Base-by-base conservation (phyloP, 2,329 filamentous ascomycete species). In the Trichoderma harzianum region DNA sequence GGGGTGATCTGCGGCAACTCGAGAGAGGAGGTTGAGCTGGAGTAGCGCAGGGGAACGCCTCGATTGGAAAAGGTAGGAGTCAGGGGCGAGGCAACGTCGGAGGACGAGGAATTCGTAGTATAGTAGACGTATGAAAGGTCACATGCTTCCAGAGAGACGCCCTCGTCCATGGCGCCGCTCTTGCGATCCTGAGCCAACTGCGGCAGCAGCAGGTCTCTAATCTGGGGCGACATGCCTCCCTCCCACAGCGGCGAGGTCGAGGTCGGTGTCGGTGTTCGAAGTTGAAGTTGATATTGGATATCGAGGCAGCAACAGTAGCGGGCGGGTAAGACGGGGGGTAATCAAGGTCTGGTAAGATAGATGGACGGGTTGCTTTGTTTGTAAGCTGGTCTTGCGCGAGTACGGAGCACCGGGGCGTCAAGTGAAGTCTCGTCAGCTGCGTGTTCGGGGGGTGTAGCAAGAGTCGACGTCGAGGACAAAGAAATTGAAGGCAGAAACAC, bases 1-100 rank as follows among this genome's bases (percentile, higher is more conserved):
- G 34, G 34, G 18, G 88, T 83, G 8, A 93, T 85, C 70, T 92
- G 34, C 18, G 88, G 83, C 10, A 93, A 86, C 70, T 92, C 91
- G 71, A 93, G 84, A 6, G 94, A 97, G 1, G 94, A 97, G 32
- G 88, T 87, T 0, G 94, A 96, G 82, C 93, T 95, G 28, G 90
- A 88, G 76, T 88, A 89, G 76, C 90, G 87, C 63, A 88, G 82
- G 80, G 92, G 90, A 39, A 88, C 88, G 26, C 72, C 87, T 87
- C 63, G 90, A 81, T 4, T 67, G 34, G 87, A 91, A 78, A 92
- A 93, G 21, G 90, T 92, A 26, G 92, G 91, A 55, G 91, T 93
- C 47, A 91, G 83, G 66, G 92, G 92, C 24, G 92, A 91, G 14
- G 89, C 88, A 75, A 90, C 84, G 75, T 92, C 92, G 24, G 92